A percentile compares a stretch with the other conserved stretches of the same genome.
phyloP scores from a whole-genome alignment of 139 green algal species.

The Nannochloris sp. region DNA sequence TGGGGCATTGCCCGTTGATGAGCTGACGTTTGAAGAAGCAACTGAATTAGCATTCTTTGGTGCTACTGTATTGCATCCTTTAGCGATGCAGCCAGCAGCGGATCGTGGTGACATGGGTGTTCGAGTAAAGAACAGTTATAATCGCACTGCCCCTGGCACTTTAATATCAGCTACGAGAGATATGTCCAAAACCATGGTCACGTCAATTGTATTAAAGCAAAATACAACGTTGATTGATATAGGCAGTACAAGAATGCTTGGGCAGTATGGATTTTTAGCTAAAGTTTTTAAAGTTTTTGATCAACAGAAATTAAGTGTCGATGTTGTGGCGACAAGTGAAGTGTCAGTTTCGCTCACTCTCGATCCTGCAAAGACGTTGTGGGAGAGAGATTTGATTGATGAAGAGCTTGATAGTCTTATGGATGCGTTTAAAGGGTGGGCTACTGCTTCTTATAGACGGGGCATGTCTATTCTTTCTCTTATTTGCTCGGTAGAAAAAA shows the following conservation, averaged over 20 bases:
- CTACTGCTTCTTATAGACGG: slow-evolving; percentile 43
- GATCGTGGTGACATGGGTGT: slow-evolving; percentile 65
- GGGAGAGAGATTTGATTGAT: slow-evolving; percentile 59
- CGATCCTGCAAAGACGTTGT: slow-evolving; percentile 65
- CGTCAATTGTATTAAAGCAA: slow-evolving; percentile 91
- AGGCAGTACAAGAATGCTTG: slow-evolving; percentile 73
- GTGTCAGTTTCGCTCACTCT: slow-evolving; percentile 92
- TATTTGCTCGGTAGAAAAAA: slow-evolving; percentile 89
- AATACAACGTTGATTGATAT: slow-evolving; percentile 85
- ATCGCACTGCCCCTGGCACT: slow-evolving; percentile 73
- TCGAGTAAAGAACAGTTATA: slow-evolving; percentile 98
- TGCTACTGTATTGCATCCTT: slow-evolving; percentile 92
- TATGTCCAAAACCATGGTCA: slow-evolving; percentile 77
- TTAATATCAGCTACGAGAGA: slow-evolving; percentile 73
- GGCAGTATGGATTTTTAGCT: slow-evolving; percentile 80
- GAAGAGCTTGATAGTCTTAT: slow-evolving; percentile 72
- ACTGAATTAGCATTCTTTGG: slow-evolving; percentile 98
- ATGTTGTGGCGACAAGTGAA: slow-evolving; percentile 95
- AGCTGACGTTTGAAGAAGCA: slow-evolving; percentile 97
- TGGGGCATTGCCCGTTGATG: slow-evolving; percentile 60
- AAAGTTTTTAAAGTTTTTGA: slow-evolving; percentile 85
- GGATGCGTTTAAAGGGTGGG: slow-evolving; percentile 57
- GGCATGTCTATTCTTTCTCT: slow-evolving; percentile 83
- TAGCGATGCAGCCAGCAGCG: slow-evolving; percentile 89
- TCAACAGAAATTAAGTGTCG: slow-evolving; percentile 78